Conservation (phyloP, 2,329 filamentous ascomycete species). For the Ophiobolus disseminans region DNA sequence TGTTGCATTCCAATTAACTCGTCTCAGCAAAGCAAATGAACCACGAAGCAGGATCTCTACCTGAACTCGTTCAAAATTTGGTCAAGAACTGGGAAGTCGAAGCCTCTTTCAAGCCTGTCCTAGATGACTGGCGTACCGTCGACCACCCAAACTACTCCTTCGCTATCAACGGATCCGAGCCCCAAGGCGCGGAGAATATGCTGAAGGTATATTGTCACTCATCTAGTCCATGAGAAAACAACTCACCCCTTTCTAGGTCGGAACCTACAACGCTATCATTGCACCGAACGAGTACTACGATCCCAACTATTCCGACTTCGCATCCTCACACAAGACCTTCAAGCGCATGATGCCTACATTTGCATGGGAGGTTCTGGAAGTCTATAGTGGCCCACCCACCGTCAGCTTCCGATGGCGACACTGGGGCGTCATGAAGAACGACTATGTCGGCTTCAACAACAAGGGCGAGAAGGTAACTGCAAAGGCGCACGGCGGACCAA, state of each 20-base stretch:
- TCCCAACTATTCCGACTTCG: constrained; percentile 67
- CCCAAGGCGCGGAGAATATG: constrained; percentile 68
- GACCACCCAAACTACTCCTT: constrained; percentile 67
- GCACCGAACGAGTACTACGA: constrained; percentile 69
- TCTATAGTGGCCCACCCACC: constrained; percentile 69
- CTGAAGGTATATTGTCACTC: constrained; percentile 50
- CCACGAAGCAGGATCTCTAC: constrained; percentile 64
- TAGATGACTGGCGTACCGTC: constrained; percentile 71
- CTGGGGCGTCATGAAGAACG: constrained; percentile 71
- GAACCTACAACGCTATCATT: constrained; percentile 74
- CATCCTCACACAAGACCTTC: constrained; percentile 71
- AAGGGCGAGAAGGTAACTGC: constrained; percentile 68
- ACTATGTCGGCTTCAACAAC: constrained; percentile 70
- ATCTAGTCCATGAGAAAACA: neutral
- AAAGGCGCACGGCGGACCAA: constrained; percentile 65
- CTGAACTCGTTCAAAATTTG: constrained; percentile 70
- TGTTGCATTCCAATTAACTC: neutral
- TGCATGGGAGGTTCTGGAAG: constrained; percentile 73
- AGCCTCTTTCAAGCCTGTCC: constrained; percentile 69
- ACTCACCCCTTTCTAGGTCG: constrained; percentile 49
- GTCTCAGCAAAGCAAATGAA: constrained; percentile 62
- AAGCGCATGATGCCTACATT: constrained; percentile 77
- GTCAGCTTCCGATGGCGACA: constrained; percentile 71
- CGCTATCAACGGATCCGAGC: constrained; percentile 66
- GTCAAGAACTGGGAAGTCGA: constrained; percentile 79